phyloP scores from a whole-genome alignment of 164 flowering plant genomes.

The Annona squamosa region DNA sequence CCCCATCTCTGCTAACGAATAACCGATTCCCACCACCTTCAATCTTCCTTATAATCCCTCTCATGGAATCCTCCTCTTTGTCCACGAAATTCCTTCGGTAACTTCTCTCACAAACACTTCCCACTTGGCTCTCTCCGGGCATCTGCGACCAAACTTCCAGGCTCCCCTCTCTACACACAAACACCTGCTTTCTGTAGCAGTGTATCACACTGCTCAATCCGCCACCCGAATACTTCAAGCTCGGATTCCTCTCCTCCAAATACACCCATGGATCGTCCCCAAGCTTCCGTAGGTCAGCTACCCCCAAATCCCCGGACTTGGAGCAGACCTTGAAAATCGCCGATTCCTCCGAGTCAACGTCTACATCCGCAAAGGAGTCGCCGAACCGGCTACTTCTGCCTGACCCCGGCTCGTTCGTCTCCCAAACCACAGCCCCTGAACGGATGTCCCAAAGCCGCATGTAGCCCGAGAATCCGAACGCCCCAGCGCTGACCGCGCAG shows the following conservation, averaged over 20 bases:
- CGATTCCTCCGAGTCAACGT: conserved; percentile 44
- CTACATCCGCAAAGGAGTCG: conserved; percentile 79
- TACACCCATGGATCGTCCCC: conserved; percentile 93
- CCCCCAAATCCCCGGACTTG: conserved; percentile 70
- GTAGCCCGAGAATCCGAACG: conserved; percentile 86
- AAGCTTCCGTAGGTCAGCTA: conserved; percentile 70
- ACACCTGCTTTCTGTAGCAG: conserved; percentile 71
- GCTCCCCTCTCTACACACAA: conserved; percentile 60
- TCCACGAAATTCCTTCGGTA: conserved; percentile 80
- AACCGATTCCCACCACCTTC: conserved; percentile 85
- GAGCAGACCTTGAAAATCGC: conserved; percentile 70
- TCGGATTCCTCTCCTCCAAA: conserved; percentile 67
- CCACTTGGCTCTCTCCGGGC: conserved; percentile 7
- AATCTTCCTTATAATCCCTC: conserved; percentile 57
- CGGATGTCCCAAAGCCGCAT: conserved; percentile 79
- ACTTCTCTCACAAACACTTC: conserved; percentile 7
- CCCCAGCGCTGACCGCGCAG: conserved; percentile 52
- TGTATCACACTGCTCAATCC: conserved; percentile 29
- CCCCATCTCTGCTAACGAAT: conserved; percentile 69
- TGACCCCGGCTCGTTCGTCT: conserved; percentile 86
- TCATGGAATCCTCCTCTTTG: conserved; percentile 39
- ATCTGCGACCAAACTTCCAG: conserved; percentile 80
- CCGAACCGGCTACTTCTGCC: conserved; percentile 83
- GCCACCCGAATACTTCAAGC: conserved; percentile 34
- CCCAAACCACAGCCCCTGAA: conserved; percentile 68